phyloP scores from a whole-genome alignment of 2,329 filamentous ascomycete species.

The Xylariales sp. region DNA sequence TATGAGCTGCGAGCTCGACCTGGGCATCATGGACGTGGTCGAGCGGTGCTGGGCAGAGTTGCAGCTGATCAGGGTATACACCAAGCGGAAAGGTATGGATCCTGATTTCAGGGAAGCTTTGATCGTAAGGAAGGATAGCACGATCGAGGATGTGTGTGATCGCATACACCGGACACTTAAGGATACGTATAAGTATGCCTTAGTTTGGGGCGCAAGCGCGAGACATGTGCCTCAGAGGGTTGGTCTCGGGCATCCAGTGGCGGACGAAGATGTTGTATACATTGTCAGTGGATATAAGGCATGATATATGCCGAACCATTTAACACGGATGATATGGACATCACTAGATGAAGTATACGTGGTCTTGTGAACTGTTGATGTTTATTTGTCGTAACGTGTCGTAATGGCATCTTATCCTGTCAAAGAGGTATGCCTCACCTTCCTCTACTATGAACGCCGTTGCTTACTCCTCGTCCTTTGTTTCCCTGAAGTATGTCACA shows the following conservation, averaged over 20 bases:
- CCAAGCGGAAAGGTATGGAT: slow-evolving; percentile 89
- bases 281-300: slow-evolving; percentile 63
- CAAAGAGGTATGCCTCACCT: too few relatives aligned
- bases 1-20: slow-evolving; percentile 94
- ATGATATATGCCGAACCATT: slow-evolving; percentile 21
- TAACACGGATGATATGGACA: neutral
- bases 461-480: neutral
- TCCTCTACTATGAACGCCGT: neutral
- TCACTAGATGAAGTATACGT: neutral
- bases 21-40: slow-evolving; percentile 89
- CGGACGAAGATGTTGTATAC: slow-evolving; percentile 64
- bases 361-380: neutral
- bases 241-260: slow-evolving; percentile 75
- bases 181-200: slow-evolving; percentile 97
- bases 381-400: slow-evolving; percentile 3
- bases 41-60: slow-evolving; percentile 95
- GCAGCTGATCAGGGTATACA: slow-evolving; percentile 86
- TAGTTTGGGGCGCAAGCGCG: slow-evolving; percentile 96
- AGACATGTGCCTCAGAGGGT: slow-evolving; percentile 92
- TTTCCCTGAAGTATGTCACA: too few relatives aligned
- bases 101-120: slow-evolving; percentile 87
- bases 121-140: slow-evolving; percentile 83
- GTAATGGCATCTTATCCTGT: slow-evolving; percentile 2
- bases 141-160: slow-evolving; percentile 96
- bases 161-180: slow-evolving; percentile 89